phyloP scores from a whole-genome alignment of 1,284 basidiomycete genomes.

The Kalmanozyma brasiliensis region DNA sequence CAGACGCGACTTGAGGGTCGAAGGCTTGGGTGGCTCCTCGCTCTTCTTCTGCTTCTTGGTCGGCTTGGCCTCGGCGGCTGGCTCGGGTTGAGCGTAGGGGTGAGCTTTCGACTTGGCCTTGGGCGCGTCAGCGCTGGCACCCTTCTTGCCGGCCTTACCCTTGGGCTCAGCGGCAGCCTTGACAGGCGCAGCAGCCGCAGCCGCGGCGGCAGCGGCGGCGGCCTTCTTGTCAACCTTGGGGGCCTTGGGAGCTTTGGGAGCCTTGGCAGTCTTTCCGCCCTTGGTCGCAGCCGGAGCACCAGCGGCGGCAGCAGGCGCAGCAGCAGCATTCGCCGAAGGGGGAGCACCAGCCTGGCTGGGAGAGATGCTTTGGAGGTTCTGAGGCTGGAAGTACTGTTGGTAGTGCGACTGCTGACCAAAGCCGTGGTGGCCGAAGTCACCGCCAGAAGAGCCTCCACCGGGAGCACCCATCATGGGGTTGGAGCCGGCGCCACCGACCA shows the following conservation, averaged over 20 bases:
- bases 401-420: conserved; percentile 53
- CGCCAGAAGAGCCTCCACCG: conserved; percentile 32
- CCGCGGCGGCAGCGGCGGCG: conserved; percentile 25
- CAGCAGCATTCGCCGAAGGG: conserved; percentile 26
- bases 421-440: conserved; percentile 45
- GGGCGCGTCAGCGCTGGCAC: conserved; percentile 41
- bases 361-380: conserved; percentile 47
- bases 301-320: conserved; percentile 20
- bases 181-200: conserved; percentile 24
- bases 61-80: conserved; percentile 33
- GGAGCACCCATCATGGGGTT: conserved; percentile 55
- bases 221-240: conserved; percentile 40
- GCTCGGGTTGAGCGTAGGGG: conserved; percentile 43
- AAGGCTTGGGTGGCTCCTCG: conserved; percentile 64
- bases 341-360: conserved; percentile 48
- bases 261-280: conserved; percentile 35
- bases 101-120: conserved; percentile 48
- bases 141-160: conserved; percentile 41
- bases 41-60: conserved; percentile 52
- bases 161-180: conserved; percentile 38
- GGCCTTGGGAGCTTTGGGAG: conserved; percentile 38
- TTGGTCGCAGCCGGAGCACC: conserved; percentile 27
- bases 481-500: conserved; percentile 47
- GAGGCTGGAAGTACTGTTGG: conserved; percentile 52
- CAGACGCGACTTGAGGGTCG: conserved; percentile 72